phyloP scores from a whole-genome alignment of 139 green algal species.

The Diplosphaera chodatii region DNA sequence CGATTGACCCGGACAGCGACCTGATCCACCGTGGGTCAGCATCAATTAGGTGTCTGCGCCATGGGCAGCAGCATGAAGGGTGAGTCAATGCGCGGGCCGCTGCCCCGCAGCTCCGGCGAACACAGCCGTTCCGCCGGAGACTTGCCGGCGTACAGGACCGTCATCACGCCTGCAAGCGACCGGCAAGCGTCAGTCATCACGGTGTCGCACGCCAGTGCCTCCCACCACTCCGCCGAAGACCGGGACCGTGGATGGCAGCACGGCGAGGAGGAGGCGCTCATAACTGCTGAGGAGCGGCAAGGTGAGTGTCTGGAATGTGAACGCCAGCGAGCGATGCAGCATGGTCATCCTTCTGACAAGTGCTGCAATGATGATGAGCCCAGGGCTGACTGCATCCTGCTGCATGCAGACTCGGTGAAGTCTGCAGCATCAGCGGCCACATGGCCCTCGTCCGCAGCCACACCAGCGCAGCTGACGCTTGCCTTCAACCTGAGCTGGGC shows the following conservation, averaged over 20 bases:
- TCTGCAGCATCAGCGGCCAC: neutral
- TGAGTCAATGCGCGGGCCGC: neutral
- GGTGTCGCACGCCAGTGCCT: neutral
- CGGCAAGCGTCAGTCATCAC: neutral
- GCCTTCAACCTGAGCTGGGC: neutral
- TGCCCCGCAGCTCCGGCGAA: neutral
- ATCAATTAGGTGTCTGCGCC: too few relatives aligned
- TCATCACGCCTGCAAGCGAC: neutral
- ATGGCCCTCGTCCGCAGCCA: neutral
- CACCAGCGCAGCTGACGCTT: neutral
- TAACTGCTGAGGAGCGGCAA: neutral
- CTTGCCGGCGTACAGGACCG: neutral
- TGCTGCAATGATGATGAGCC: too few relatives aligned
- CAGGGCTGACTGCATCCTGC: too few relatives aligned
- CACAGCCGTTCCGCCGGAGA: neutral
- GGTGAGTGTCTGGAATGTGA: too few relatives aligned
- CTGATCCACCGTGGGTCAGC: too few relatives aligned
- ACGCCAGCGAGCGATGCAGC: too few relatives aligned
- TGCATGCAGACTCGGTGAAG: neutral
- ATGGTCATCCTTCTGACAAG: too few relatives aligned
- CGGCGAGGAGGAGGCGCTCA: neutral
- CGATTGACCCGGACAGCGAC: too few relatives aligned
- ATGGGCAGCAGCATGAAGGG: neutral
- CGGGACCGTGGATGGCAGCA: neutral
- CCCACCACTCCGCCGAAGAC: neutral